Base-by-base conservation (phyloP, 257 asterid species). In the Solanum pennellii region DNA sequence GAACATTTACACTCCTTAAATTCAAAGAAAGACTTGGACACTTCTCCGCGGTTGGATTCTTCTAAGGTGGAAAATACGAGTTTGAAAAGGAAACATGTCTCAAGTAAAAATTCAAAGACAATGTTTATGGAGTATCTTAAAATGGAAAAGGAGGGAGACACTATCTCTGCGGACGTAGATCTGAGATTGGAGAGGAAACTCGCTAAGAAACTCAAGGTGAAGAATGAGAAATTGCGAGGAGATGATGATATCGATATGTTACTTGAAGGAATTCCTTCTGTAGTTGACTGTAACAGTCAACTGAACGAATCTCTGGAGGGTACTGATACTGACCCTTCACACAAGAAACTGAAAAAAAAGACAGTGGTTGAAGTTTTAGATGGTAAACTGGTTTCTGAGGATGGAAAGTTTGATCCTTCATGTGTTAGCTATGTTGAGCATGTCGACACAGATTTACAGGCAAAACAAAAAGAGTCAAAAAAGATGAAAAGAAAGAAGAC, bases 121-220 rank as follows among this genome's bases (percentile, higher is more conserved):
- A 93, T 89, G 73, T 94, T 96, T 90, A 88, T 85, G 69, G 90
- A 95, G 87, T 92, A 88, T 59, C 92, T 96, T 68, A 89, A 92
- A 65, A 90, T 92, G 96, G 98, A 96, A 83, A 92, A 33, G 91
- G 88, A 77, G 73, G 94, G 93, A 47, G 80, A 84, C 52, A 42
- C 69, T 82, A 13, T 87, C 66, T 92, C 91, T 5, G 92, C 90
- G 9, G 91, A 93, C 87, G 93, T 92, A 77, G 97, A 96, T 89
- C 42, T 94, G 90, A 90, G 45, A 88, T 88, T 92, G 47, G 98
- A 97, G 93, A 93, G 87, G 89, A 93, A 91, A 90, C 95, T 95
- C n/a, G 98, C 95, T 0, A 93, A 94, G 95, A 96, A 91, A 90
- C 98, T 94, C 83, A 96, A 91, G 92, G 90, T 94, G 90, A 95